Conservation (phyloP, 768 basidiomycete genomes). For the Phaeotremella skinneri region DNA sequence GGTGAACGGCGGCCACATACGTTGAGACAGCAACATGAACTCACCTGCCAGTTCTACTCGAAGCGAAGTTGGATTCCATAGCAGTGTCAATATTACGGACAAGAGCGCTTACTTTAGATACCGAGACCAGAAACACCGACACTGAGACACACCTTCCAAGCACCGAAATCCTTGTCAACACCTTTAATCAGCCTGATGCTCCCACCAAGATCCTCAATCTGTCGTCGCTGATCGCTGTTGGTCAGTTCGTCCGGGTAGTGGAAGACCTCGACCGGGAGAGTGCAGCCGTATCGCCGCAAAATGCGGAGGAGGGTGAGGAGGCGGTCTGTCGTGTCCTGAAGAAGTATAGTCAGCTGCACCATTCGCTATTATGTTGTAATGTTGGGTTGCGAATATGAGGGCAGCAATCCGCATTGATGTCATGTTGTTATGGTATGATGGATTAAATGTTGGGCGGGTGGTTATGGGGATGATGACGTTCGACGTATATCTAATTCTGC, state of each 20-base stretch:
- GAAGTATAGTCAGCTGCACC: slow-evolving; percentile 7
- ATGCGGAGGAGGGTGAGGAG: slow-evolving; percentile 50
- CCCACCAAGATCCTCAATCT: slow-evolving; percentile 51
- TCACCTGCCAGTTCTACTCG: slow-evolving; percentile 35
- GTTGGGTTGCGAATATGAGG: background rate
- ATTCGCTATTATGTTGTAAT: background rate
- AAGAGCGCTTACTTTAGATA: too few species aligned
- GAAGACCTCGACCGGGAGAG: slow-evolving; percentile 54
- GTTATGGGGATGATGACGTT: too few species aligned
- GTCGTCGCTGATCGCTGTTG: slow-evolving; percentile 23
- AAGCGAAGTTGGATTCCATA: too few species aligned
- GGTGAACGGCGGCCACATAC: background rate
- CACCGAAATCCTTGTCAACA: slow-evolving; percentile 25
- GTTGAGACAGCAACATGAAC: background rate
- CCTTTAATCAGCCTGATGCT: slow-evolving; percentile 32
- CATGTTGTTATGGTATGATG: too few species aligned
- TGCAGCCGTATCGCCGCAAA: slow-evolving; percentile 45
- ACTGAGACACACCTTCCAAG: slow-evolving; percentile 44
- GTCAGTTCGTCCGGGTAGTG: slow-evolving; percentile 53
- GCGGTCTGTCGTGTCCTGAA: slow-evolving; percentile 51
- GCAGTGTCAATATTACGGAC: too few species aligned
- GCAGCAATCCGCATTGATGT: too few species aligned
- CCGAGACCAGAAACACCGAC: background rate
- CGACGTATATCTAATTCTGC: too few species aligned
- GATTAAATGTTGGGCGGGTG: too few species aligned